These are phyloP conservation scores for Saccharomycopsis fodiens DNA, from an alignment of 805 yeast genomes.

Conservation along the genomic window DNA sequence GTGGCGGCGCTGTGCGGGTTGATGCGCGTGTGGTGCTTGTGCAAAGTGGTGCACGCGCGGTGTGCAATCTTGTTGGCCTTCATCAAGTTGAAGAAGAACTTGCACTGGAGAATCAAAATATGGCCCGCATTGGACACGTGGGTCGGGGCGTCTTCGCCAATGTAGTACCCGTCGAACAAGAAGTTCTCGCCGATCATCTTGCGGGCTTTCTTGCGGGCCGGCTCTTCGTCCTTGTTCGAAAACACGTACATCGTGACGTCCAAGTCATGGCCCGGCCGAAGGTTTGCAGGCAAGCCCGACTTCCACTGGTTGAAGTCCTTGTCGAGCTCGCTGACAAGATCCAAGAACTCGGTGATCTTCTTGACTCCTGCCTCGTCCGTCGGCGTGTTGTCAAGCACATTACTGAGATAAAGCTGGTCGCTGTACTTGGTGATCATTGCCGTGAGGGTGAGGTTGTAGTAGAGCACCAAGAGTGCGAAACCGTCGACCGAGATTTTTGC, in stretches of 20 bases:
- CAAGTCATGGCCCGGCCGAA: not conserved
- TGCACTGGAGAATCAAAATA: conserved; percentile 3
- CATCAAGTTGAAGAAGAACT: conserved; percentile 6
- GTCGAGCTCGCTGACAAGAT: not conserved
- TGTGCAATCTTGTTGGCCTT: conserved; percentile 10
- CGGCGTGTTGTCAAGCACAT: not conserved
- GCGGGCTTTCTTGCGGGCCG: not conserved
- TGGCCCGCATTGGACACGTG: not conserved
- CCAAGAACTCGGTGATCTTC: not conserved
- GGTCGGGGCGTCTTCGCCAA: not conserved
- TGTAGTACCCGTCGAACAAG: not conserved
- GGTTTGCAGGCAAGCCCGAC: not conserved
- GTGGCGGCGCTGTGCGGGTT: not conserved
- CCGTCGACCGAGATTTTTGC: conserved; percentile 8
- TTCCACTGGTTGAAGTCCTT: conserved; percentile 1
- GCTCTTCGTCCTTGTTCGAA: not conserved
- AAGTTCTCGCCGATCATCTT: not conserved
- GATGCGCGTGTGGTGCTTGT: conserved; percentile 1
- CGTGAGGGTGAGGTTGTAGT: conserved; percentile 2
- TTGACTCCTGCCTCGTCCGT: not conserved
- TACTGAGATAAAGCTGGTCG: conserved; percentile 1
- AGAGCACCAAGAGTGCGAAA: conserved; percentile 9
- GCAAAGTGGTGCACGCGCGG: conserved; percentile 3
- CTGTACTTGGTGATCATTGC: not conserved
- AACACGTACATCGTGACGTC: not conserved